Conservation (phyloP, 1,284 basidiomycete species). For the Cryptococcus sp. region DNA sequence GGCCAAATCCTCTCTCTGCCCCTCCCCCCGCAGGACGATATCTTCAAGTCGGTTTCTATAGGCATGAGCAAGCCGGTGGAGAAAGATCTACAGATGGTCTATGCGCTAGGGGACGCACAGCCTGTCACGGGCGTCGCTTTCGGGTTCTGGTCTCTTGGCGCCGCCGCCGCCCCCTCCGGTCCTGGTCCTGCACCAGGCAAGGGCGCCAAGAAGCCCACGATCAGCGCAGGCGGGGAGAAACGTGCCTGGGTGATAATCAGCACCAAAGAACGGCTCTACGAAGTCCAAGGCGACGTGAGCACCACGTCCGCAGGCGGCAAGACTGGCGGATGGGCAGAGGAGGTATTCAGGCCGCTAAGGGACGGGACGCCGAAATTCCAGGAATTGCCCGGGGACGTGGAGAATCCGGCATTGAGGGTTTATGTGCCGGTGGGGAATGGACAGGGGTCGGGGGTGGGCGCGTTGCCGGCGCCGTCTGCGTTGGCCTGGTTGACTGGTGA, state of each 20-base stretch:
- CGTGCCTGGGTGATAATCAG: constrained; percentile 66
- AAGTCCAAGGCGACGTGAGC: constrained; percentile 66
- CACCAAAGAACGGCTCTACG: constrained; percentile 85
- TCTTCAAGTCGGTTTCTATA: constrained; percentile 71
- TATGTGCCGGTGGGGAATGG: constrained; percentile 64
- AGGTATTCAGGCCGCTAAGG: constrained; percentile 67
- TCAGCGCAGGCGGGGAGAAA: constrained; percentile 30
- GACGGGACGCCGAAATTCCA: constrained; percentile 77
- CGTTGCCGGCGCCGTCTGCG: constrained; percentile 55
- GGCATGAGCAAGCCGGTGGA: constrained; percentile 46
- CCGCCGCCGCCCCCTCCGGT: background rate
- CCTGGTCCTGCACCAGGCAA: constrained; percentile 5
- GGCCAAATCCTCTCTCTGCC: constrained; percentile 77
- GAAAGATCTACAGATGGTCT: constrained; percentile 72
- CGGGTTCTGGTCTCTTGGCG: constrained; percentile 55
- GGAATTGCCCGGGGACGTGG: constrained; percentile 73
- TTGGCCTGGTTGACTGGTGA: constrained; percentile 87
- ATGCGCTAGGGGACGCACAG: constrained; percentile 70
- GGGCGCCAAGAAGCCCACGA: constrained; percentile 14
- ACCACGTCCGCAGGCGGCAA: constrained; percentile 35
- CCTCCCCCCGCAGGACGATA: constrained; percentile 73
- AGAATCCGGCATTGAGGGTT: constrained; percentile 72
- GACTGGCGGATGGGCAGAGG: constrained; percentile 70
- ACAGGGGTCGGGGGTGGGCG: constrained; percentile 54
- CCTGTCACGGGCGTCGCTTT: constrained; percentile 78